phyloP scores from a whole-genome alignment of 2,329 filamentous ascomycete genomes.

The Cercospora citrullina region DNA sequence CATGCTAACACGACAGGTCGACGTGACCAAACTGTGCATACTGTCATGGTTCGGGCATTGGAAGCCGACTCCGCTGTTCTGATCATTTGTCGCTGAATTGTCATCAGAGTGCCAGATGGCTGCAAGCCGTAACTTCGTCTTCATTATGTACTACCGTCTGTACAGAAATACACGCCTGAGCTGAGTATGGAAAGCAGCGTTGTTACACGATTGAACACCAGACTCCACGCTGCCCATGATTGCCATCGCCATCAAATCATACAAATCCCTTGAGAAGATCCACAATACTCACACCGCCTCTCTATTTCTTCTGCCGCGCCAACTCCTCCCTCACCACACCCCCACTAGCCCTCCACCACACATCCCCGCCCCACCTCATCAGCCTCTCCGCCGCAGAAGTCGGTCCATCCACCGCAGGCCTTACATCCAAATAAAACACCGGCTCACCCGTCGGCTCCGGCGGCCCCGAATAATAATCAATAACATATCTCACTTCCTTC shows the following conservation, averaged over 20 bases:
- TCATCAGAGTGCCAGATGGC: slow-evolving; percentile 3
- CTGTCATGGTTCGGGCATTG: not conserved
- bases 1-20: not conserved
- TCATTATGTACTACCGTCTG: slow-evolving; percentile 16
- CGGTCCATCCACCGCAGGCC: slow-evolving; percentile 82
- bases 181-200: slow-evolving; percentile 5
- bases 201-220: not conserved
- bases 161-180: not conserved
- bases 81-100: not conserved
- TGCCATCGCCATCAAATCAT: not conserved
- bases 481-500: slow-evolving; percentile 87
- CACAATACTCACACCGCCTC: not conserved
- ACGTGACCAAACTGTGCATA: not conserved
- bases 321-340: slow-evolving; percentile 59
- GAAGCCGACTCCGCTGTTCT: not conserved
- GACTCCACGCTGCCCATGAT: slow-evolving; percentile 13
- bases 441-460: slow-evolving; percentile 84
- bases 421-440: slow-evolving; percentile 92
- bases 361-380: slow-evolving; percentile 85
- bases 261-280: not conserved
- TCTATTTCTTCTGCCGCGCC: slow-evolving; percentile 32
- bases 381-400: slow-evolving; percentile 77
- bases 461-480: slow-evolving; percentile 66
- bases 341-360: slow-evolving; percentile 89
- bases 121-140: slow-evolving; percentile 4